Evolutionary conservation across 768 basidiomycete genomes (phyloP).

Genomic region (Tulasnella sp.): DNA sequence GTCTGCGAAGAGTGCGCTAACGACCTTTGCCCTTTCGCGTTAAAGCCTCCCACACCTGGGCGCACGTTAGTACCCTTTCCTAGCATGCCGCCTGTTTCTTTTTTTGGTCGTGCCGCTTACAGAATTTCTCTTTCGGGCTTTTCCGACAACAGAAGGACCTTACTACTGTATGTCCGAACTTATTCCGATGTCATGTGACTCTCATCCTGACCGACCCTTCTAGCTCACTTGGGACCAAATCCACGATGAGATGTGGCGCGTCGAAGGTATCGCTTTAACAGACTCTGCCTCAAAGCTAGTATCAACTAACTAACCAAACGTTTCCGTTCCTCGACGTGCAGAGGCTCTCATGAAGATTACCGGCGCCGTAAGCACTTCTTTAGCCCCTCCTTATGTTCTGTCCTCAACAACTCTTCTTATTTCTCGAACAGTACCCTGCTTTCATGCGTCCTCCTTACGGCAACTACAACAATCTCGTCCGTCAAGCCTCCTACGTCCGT

Average conservation of each 20-base stretch:
- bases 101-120: not conserved
- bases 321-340: not conserved
- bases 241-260: conserved; percentile 21
- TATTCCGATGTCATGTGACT: not conserved
- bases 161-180: not conserved
- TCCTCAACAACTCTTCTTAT: not conserved
- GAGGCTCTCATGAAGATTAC: conserved; percentile 14
- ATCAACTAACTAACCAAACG: not conserved
- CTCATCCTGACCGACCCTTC: not conserved
- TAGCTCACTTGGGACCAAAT: conserved; percentile 20
- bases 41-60: conserved; percentile 24
- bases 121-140: not conserved
- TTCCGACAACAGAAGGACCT: not conserved
- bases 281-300: not conserved
- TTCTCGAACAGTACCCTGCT: conserved; percentile 18
- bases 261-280: not conserved
- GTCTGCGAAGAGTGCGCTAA: not conserved
- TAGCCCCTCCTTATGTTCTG: too few species aligned
- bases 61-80: conserved; percentile 6
- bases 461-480: conserved; percentile 28
- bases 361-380: not conserved
- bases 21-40: not conserved
- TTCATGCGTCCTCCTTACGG: conserved; percentile 29
- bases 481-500: conserved; percentile 22
- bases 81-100: not conserved